phyloP scores from a whole-genome alignment of 352 stramenopile genomes.

The Phytophthora megakarya region DNA sequence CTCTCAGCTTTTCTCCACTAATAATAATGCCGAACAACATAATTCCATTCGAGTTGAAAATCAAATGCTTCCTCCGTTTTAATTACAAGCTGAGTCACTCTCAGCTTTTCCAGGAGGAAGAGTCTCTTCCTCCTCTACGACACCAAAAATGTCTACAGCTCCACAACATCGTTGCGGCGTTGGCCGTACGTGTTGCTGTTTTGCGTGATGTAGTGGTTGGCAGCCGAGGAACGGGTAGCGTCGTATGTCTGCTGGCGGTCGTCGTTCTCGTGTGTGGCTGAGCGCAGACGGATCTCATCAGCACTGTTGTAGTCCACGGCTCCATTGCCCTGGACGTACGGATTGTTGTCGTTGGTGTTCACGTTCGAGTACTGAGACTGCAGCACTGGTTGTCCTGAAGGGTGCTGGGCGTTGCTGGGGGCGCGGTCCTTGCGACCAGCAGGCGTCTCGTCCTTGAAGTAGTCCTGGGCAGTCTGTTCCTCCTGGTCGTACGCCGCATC shows the following conservation, averaged over 20 bases:
- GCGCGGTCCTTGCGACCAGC: constrained; percentile 39
- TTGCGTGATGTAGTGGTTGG: constrained; percentile 61
- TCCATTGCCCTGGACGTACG: constrained; percentile 46
- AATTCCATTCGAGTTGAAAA: constrained; percentile 24
- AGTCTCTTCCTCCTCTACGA: constrained; percentile 22
- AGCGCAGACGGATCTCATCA: constrained; percentile 65
- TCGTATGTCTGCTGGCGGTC: constrained; percentile 47
- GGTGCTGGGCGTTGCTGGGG: constrained; percentile 27
- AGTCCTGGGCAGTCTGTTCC: constrained; percentile 64
- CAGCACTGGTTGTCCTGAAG: constrained; percentile 19
- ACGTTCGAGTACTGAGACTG: constrained; percentile 36
- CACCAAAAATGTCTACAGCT: constrained; percentile 44
- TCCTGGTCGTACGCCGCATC: constrained; percentile 64
- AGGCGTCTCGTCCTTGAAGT: constrained; percentile 70
- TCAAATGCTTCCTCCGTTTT: constrained; percentile 24
- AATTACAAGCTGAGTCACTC: constrained; percentile 32
- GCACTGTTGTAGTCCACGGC: constrained; percentile 42
- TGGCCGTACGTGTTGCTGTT: constrained; percentile 47
- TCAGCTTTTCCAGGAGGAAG: constrained; percentile 6
- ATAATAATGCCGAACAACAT: constrained; percentile 15
- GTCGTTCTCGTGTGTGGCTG: constrained; percentile 54
- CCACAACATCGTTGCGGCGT: constrained; percentile 63
- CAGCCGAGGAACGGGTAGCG: constrained; percentile 38
- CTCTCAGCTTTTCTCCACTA: constrained; percentile 2
- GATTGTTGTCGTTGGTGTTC: constrained; percentile 34